Evolutionary conservation across 2,329 filamentous ascomycete species (phyloP), one percentile per base, ranked within the genome.

Genomic region (Fusarium haematococcum): DNA sequence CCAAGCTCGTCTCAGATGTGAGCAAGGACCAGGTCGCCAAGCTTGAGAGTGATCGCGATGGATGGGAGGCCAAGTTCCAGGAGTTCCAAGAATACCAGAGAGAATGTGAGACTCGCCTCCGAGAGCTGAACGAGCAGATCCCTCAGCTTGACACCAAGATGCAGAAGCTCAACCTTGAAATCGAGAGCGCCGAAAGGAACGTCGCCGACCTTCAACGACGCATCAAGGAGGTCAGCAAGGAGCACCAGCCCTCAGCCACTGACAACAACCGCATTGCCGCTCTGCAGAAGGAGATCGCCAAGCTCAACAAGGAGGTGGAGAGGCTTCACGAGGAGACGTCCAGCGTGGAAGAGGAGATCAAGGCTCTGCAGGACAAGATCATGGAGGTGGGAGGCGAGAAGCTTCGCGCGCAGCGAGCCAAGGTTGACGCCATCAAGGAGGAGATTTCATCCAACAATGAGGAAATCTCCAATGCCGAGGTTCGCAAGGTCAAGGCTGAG

Each of bases 371-470:
- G 81, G 93, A 97, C 88, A 97, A 95, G 87, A 99, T 99, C 79
- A 98, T 99, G 97, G 93, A 98, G 83, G 93, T 98, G 73, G 97
- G 97, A 80, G 97, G 97, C 83, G 95, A 98, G 79, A 95, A 94
- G 84, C 91, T 99, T 20, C 92, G 97, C 65, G 90, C 92, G 20
- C 96, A 99, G 81, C 95, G 97, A 77, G 92, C 94, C 70, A 97
- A 94, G 86, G 95, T 99, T 37, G 96, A 98, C 80, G 90, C 92
- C 8, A 86, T 97, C 73, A 98, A 97, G 81, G 93, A 95, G 78
- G 92, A 97, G 80, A 95, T 98, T 65, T 87, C 92, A 57, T 90
- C 92, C 14, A 88, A 97, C 69, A 92, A 91, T 62, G 96, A 98
- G 74, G 92, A 94, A 71, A 91, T 94, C 41, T 97, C 95, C 5